Base-by-base conservation (phyloP, 2,329 filamentous ascomycete species). In the Sarocladium brachiariae region DNA sequence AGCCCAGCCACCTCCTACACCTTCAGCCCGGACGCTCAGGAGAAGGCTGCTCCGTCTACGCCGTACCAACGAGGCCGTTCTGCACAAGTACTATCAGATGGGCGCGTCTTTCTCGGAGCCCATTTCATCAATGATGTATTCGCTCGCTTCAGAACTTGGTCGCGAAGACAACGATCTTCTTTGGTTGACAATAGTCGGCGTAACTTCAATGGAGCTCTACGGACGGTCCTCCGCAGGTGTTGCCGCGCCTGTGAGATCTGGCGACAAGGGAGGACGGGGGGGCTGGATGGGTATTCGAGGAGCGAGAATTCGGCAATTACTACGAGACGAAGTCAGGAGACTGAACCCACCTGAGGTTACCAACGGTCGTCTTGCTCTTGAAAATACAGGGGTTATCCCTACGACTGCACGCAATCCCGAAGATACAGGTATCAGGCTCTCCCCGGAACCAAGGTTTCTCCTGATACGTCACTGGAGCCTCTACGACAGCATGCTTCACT, bases 401-500 rank as follows among this genome's bases (percentile, higher is more conserved):
- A 96, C 89, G 0, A 90, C 89, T 19, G 91, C 90, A 7, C 78
- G 87, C 54, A 93, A 87, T 55, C 89, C 93, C 5, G 92, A 91
- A 50, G 93, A 99, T 66, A 95, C 83, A 9, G 87, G 89, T 48
- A 97, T 99, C 57, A 84, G 91, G 19, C 73, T 99, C 34, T 96
- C 91, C 0, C 93, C 93, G 0, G 93, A 99, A 63, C 95, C 93
- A 9, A 86, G 88, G 35, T 96, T 99, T 58, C 78, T 97, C 23
- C 79, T 99, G 0, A 88, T 97, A 50, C 78, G 93, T 30, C 93
- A 99, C 65, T 99, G 93, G 93, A 96, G 89, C 58, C 74, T 99
- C 13, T 97, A 97, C 66, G 93, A 99, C 62, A 96, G 90, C 65
- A 97, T 99, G 93, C 77, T 97, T 11, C 93, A 99, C 65, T 96